Conservation (phyloP, 108 stramenopile genomes). For the Nitzschia sp. region DNA sequence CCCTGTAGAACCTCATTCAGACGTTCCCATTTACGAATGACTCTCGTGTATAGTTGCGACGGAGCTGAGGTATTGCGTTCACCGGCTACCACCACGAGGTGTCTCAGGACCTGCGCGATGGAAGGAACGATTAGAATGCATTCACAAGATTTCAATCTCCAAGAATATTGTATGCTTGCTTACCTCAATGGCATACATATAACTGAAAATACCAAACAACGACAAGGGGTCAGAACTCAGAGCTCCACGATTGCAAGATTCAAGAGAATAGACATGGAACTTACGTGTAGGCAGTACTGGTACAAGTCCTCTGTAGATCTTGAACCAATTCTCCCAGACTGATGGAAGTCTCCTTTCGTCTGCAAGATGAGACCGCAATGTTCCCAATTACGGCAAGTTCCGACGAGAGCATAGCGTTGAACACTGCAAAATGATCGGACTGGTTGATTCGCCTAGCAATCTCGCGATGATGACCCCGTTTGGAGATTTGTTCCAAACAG, state of each 20-base stretch:
- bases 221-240: not conserved
- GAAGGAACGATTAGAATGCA: not conserved
- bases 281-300: slow-evolving; percentile 77
- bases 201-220: not conserved
- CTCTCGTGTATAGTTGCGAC: slow-evolving; percentile 24
- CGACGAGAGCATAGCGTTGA: slow-evolving; percentile 72
- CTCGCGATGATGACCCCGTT: slow-evolving; percentile 80
- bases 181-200: slow-evolving; percentile 75
- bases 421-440: slow-evolving; percentile 84
- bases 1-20: slow-evolving; percentile 71
- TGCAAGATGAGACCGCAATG: slow-evolving; percentile 55
- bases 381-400: slow-evolving; percentile 66
- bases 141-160: not conserved
- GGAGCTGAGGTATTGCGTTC: slow-evolving; percentile 1
- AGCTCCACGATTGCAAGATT: no score
- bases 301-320: slow-evolving; percentile 72
- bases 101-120: slow-evolving; percentile 24
- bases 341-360: slow-evolving; percentile 41
- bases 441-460: slow-evolving; percentile 83
- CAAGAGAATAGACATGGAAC: not conserved
- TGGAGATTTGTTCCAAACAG: slow-evolving; percentile 73
- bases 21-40: slow-evolving; percentile 73
- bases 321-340: slow-evolving; percentile 52
- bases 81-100: slow-evolving; percentile 30
- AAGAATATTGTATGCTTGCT: not conserved